Base-by-base conservation (phyloP, 2,329 filamentous ascomycete genomes). In the Pestalotiopsis sp. region DNA sequence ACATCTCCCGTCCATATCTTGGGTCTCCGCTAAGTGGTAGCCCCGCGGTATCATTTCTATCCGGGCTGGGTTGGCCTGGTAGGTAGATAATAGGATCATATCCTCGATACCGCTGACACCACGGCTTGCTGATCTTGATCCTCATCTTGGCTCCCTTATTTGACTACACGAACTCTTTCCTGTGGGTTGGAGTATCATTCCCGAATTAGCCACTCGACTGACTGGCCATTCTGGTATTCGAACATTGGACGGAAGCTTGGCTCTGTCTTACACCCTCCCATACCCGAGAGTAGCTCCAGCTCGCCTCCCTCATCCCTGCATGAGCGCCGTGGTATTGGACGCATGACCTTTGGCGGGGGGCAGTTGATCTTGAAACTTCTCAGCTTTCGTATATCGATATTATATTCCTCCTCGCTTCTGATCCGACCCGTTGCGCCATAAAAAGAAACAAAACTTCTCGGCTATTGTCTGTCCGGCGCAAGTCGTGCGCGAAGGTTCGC, bases 21-120 rank as follows among this genome's bases (percentile, higher is more conserved):
- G 59, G 30, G 71, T 70, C 74, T 73, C 74, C 72, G 69, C 73
- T 72, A 17, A 26, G 22, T 52, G 76, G 74, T 72, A 72, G 74
- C 74, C 75, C 75, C 75, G 76, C 74, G 74, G 73, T 74, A 75
- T 74, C 71, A 73, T 71, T 73, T 74, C 74, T 68, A 61, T 67
- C 65, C 65, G 65, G 30, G 30, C 30, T 35, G 30, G 30, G 40
- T 74, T 68, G 70, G 71, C 73, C 70, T 72, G 30, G 30, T 35
- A 35, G 30, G 30, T 35, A 61, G 58, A 61, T 74, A 77, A 77
- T 75, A 75, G 75, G 74, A 75, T 66, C 64, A 48, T 17, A 52
- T 67, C 68, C 74, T 72, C 71, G 72, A 52, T 73, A 75, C 72
- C 73, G 72, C 70, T 72, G 71, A 73, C 74, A 72, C 73, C 72